Evolutionary conservation across 345 rosid genomes (phyloP).

Genomic region (Hypericum androsaemum): DNA sequence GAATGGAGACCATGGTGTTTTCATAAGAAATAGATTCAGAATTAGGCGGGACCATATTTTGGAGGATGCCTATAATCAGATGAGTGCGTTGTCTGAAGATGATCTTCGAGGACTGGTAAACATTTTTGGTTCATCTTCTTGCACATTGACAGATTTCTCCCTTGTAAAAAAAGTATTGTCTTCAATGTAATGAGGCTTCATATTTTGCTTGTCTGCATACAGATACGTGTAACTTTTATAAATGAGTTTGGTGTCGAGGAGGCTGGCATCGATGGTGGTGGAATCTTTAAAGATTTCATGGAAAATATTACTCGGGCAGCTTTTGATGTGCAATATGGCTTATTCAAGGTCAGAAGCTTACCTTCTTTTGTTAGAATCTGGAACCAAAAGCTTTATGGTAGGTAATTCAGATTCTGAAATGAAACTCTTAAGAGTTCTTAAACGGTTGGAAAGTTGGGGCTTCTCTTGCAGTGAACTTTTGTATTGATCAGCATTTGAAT

Average conservation of each 20-base stretch:
- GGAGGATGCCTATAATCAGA: constrained; percentile 97
- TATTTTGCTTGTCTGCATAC: constrained; percentile 19
- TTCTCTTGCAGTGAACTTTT: no score
- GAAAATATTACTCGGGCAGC: constrained; percentile 96
- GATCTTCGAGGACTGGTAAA: constrained; percentile 88
- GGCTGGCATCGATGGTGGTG: constrained; percentile 99
- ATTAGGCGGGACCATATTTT: constrained; percentile 88
- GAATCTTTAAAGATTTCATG: constrained; percentile 99
- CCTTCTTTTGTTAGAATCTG: constrained; percentile 2
- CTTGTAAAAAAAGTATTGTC: constrained; percentile 6
- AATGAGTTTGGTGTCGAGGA: constrained; percentile 99
- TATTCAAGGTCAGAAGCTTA: constrained; percentile 68
- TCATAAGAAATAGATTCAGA: constrained; percentile 75
- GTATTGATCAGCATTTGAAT: no score
- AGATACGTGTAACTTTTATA: constrained; percentile 93
- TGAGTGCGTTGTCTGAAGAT: constrained; percentile 89
- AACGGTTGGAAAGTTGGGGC: no score
- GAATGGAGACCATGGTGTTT: constrained; percentile 62
- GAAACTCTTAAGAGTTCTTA: no score
- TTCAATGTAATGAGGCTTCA: constrained; percentile 4
- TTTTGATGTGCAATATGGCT: constrained; percentile 91
- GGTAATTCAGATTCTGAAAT: no score
- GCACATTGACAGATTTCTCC: constrained; percentile 7
- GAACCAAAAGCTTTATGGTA: not conserved
- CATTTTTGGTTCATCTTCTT: constrained; percentile 7